phyloP scores from a whole-genome alignment of 129 eudicot species.

The Pittosporum tobira region DNA sequence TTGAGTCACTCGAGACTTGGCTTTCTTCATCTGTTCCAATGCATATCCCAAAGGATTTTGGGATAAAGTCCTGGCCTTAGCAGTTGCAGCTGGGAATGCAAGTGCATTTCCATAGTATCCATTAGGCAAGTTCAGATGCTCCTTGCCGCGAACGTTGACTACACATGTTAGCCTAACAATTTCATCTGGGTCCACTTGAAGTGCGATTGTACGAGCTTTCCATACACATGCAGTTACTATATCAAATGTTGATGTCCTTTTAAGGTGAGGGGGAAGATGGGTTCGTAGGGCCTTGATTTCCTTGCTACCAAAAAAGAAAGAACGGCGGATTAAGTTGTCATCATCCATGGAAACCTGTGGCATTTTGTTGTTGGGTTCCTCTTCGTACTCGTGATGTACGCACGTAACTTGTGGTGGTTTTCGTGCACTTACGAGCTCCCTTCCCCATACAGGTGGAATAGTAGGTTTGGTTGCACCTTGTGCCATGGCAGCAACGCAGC shows the following conservation, averaged over 20 bases:
- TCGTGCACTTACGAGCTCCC: conserved; percentile 20
- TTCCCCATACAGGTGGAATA: conserved; percentile 22
- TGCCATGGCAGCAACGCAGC: conserved; percentile 16
- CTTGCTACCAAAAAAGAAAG: conserved; percentile 21
- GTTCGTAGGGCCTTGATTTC: conserved; percentile 17
- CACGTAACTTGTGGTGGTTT: conserved; percentile 13
- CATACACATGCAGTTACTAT: conserved; percentile 30
- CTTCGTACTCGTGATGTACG: conserved; percentile 14
- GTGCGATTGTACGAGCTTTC: conserved; percentile 32
- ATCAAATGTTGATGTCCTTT: conserved; percentile 23
- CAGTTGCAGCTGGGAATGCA: conserved; percentile 12
- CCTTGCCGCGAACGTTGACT: conserved; percentile 15
- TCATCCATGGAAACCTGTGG: background rate
- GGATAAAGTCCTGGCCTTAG: conserved; percentile 16
- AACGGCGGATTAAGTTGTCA: background rate
- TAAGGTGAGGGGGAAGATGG: conserved; percentile 9
- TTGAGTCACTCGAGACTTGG: conserved; percentile 18
- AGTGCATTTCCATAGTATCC: conserved; percentile 39
- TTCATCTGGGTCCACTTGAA: conserved; percentile 18
- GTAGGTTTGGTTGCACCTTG: conserved; percentile 7
- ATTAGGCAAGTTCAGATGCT: conserved; percentile 14
- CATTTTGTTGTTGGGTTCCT: background rate
- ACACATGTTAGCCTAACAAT: conserved; percentile 10
- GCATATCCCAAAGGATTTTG: conserved; percentile 20
- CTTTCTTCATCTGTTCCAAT: conserved; percentile 20